A percentile compares a stretch with the other conserved stretches of the same genome.
Conservation (phyloP, 2,329 filamentous ascomycete genomes). For the Botrytis fabae region DNA sequence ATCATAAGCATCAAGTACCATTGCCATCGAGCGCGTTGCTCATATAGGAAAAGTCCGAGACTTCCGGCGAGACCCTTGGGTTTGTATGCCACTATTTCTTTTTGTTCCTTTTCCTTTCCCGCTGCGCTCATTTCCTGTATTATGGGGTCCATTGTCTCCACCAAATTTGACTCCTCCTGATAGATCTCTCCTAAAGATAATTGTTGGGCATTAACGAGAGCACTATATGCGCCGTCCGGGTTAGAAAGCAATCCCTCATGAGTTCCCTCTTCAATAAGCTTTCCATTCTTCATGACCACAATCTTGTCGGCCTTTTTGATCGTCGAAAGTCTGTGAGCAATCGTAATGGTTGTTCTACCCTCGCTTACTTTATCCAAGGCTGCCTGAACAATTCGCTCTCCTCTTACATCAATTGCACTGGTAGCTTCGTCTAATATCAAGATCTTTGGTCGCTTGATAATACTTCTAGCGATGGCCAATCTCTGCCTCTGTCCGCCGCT, state of each 20-base stretch:
- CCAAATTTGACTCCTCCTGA: slow-evolving; percentile 33
- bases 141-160: slow-evolving; percentile 32
- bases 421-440: slow-evolving; percentile 72
- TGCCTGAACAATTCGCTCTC: slow-evolving; percentile 52
- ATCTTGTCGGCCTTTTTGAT: slow-evolving; percentile 77
- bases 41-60: slow-evolving; percentile 57
- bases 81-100: slow-evolving; percentile 40
- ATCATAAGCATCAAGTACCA: slow-evolving; percentile 53
- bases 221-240: slow-evolving; percentile 63
- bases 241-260: slow-evolving; percentile 67
- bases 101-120: slow-evolving; percentile 30
- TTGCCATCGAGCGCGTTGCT: slow-evolving; percentile 54
- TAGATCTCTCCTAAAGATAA: slow-evolving; percentile 38
- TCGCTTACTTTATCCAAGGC: slow-evolving; percentile 56
- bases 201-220: slow-evolving; percentile 63
- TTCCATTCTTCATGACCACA: slow-evolving; percentile 71
- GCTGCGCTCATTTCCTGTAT: slow-evolving; percentile 31
- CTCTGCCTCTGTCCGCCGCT: slow-evolving; percentile 80
- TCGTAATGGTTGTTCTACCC: slow-evolving; percentile 79
- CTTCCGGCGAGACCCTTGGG: slow-evolving; percentile 47
- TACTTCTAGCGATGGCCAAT: slow-evolving; percentile 69
- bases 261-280: slow-evolving; percentile 71
- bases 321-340: slow-evolving; percentile 89
- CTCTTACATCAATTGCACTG: slow-evolving; percentile 51
- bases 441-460: slow-evolving; percentile 68